Evolutionary conservation across 164 flowering plant species (phyloP), one percentile per base, ranked within the genome.

Genomic region (Kingdonia uniflora): DNA sequence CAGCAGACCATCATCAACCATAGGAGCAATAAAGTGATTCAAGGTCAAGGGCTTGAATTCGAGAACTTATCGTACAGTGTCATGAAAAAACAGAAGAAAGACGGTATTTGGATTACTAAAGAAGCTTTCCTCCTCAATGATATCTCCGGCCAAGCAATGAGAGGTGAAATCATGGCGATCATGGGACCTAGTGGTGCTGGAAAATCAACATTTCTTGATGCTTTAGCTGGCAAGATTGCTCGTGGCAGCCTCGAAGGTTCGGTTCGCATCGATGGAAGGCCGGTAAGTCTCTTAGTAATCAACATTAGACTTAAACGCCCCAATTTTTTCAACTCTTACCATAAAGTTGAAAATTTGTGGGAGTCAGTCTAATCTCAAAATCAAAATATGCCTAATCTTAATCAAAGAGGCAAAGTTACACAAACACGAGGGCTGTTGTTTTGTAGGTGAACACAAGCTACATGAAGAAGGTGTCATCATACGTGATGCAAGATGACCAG

Each of bases 401-500:
- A 29, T 29, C 6, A 3, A 29, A 3, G 6, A 29, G 35, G 8
- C 8, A 29, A 29, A 29, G 35, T 29, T 3, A 29, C 35, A 29
- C 35, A 29, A 29, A 8, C 35, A 3, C 35, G 8, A 29, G 35
- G 35, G 35, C 35, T 3, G 8, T 29, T 29, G 35, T 21, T 59
- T 6, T 65, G 56, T 72, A 84, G 94, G 81, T 85, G 22, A 67
- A 75, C 11, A 69, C 89, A 19, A 82, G 87, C 63, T 82, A 82
- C 65, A 80, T 85, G 90, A 83, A 83, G 74, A 74, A 63, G 80
- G 65, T 80, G 1, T 83, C 95, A 3, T 78, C 95, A 1, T 86
- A 86, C 51, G 88, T 86, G 63, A 83, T 86, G 90, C 90, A 86
- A 74, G 90, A 83, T 60, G 95, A 86, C 46, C 90, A 81, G 71